Percentiles rank a stretch among this genome's conserved stretches.
These are phyloP conservation scores for Dichomitus squalens DNA, from an alignment of 1,284 basidiomycete species.

Conservation along the genomic window DNA sequence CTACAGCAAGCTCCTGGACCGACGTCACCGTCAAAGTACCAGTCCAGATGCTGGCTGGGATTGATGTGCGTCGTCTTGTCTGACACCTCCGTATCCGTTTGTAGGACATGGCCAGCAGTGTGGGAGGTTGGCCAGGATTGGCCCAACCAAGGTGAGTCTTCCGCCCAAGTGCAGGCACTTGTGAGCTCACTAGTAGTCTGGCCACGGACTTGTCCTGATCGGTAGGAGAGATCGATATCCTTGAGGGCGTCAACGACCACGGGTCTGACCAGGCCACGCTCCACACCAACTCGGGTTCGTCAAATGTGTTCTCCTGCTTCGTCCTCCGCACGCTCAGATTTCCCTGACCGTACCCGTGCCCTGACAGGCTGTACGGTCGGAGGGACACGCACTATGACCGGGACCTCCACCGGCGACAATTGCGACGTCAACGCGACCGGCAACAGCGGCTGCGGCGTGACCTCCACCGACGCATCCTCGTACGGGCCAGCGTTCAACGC, in stretches of 20 bases:
- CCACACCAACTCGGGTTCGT: constrained; percentile 56
- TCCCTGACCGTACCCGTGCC: neutral
- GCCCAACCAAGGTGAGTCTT: constrained; percentile 31
- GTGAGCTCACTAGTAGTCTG: neutral
- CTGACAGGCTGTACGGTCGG: constrained; percentile 63
- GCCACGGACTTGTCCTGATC: constrained; percentile 27
- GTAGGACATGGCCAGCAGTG: constrained; percentile 41
- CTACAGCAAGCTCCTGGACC: too few species aligned
- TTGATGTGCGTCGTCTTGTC: neutral
- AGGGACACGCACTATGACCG: constrained; percentile 45
- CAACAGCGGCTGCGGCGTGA: constrained; percentile 71
- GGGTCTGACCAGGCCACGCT: constrained; percentile 59
- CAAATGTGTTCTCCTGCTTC: neutral
- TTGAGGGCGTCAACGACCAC: constrained; percentile 68
- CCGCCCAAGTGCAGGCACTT: neutral
- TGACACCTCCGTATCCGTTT: constrained; percentile 1
- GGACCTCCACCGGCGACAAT: constrained; percentile 34
- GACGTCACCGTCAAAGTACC: too few species aligned
- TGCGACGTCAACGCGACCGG: constrained; percentile 32
- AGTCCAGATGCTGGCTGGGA: too few species aligned
- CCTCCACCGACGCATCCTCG: constrained; percentile 43
- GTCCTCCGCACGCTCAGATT: neutral
- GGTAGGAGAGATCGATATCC: constrained; percentile 66
- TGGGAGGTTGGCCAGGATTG: constrained; percentile 40
- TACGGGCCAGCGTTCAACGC: constrained; percentile 65